Base-by-base conservation (phyloP, 495 filamentous ascomycete species). In the Lepraria neglecta region DNA sequence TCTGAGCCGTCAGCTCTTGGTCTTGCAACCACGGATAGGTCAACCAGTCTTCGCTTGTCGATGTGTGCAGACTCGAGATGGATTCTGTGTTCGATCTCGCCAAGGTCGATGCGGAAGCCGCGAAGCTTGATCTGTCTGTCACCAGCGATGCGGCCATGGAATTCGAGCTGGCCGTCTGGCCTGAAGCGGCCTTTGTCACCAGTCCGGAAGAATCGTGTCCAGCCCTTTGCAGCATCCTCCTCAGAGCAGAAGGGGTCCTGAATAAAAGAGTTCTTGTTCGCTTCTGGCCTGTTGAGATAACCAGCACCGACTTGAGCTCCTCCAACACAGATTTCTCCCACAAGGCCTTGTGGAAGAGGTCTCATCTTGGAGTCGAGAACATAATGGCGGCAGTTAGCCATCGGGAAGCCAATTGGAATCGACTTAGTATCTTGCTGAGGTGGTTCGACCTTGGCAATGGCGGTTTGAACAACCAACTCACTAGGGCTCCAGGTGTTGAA, bases 321-420 rank as follows among this genome's bases (percentile, higher is more conserved):
- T 6, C 89, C 92, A 21, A 97, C 74, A 27, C 84, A 89, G 19
- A 97, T 79, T 69, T 97, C 92, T 15, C 92, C 92, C 6, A 83
- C 69, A 50, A 86, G 78, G 0, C 90, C 90, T 0, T 77, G 55
- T 9, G 86, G 84, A 0, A 85, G 47, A 2, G 76, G 74, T 0
- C 73, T 65, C 6, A 74, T 27, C 6, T 68, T 27, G 17, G 74
- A 61, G 46, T 81, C 80, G 1, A 84, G 53, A 42, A 84, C 70
- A 64, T 77, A 78, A 9, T 71, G 56, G 4, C 66, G 54, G 47
- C 73, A 75, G 61, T 80, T 80, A 0, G 76, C 73, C 15, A 77
- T 55, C 1, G 68, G 19, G 7, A 64, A 65, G 0, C 76, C 77
- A 19, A 66, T 60, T 0, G 72, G 65, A 57, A 71, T 70, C 10